Base-by-base conservation (phyloP, 495 filamentous ascomycete species). In the Daldinia bambusicola region DNA sequence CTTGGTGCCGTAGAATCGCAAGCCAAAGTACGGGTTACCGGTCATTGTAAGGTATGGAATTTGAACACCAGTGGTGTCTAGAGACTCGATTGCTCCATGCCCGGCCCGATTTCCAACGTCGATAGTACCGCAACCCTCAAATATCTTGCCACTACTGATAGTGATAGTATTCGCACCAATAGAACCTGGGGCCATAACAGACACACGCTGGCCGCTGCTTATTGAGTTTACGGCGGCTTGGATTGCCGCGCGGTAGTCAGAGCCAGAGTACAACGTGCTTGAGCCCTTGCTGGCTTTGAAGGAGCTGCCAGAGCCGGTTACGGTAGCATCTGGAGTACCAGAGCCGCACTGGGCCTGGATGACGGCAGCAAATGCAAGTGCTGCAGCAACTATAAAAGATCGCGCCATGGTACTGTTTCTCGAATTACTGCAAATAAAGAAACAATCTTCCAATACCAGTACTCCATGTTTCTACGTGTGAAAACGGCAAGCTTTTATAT, bases 161-260 rank as follows among this genome's bases (percentile, higher is more conserved):
- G 75, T 75, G 57, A 84, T 81, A 2, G 87, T 90, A 61, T 83
- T 87, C 3, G 80, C 79, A 9, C 84, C 81, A 56, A 91, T 81
- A 1, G 88, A 86, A 0, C 83, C 80, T 1, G 88, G 90, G 7
- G 84, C 86, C 30, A 91, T 84, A 50, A 91, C 82, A 61, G 88
- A 86, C 51, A 89, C 82, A 22, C 85, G 82, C 55, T 83, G 82
- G 50, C 86, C 87, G 9, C 81, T 55, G 70, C 85, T 85, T 16
- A 84, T 85, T 14, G 82, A 74, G 51, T 81, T 70, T n/a, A 89
- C 70, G 0, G 81, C 82, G 0, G 78, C 66, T 36, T 83, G 81
- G 68, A 84, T 81, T 20, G 82, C 82, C 0, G 72, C 74, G 26
- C 76, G 76, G 71, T 84, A 84, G 74, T 84, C 81, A 45, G 78